phyloP scores from a whole-genome alignment of 352 stramenopile species.

The Phytophthora palmivora region DNA sequence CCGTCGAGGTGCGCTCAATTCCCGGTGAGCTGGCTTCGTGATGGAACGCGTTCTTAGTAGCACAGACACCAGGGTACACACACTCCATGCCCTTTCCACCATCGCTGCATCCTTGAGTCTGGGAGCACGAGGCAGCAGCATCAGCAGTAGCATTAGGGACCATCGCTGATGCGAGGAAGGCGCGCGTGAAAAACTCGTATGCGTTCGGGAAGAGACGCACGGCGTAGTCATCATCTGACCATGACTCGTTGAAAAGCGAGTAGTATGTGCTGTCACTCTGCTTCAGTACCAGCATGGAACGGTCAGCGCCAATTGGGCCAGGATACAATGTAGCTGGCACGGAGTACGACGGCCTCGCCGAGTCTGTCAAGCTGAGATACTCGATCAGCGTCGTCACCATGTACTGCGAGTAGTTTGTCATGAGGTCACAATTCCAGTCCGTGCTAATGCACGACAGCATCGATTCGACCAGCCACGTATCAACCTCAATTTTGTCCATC shows the following conservation, averaged over 20 bases:
- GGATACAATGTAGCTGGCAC: constrained; percentile 67
- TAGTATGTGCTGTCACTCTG: constrained; percentile 43
- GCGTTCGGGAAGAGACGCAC: constrained; percentile 82
- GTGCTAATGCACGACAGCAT: constrained; percentile 68
- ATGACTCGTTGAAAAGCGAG: constrained; percentile 60
- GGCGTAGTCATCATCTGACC: constrained; percentile 59
- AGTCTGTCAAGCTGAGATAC: constrained; percentile 56
- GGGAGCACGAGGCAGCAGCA: constrained; percentile 47
- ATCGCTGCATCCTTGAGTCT: constrained; percentile 62
- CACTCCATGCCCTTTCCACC: constrained; percentile 71
- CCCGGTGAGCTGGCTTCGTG: constrained; percentile 81
- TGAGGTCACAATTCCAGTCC: constrained; percentile 77
- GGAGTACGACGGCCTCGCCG: constrained; percentile 60
- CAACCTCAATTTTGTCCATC: constrained; percentile 54
- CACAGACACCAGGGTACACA: constrained; percentile 79
- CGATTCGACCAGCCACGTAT: constrained; percentile 58
- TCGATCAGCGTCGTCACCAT: constrained; percentile 72
- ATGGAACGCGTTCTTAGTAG: constrained; percentile 65
- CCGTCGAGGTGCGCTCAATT: constrained; percentile 54
- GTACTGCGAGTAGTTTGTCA: constrained; percentile 71
- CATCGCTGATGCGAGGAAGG: constrained; percentile 72
- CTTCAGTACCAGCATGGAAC: constrained; percentile 62
- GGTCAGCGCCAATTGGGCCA: constrained; percentile 51
- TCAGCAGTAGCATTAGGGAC: constrained; percentile 46
- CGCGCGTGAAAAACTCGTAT: constrained; percentile 80